These are phyloP conservation scores for Chlorella sp. DNA, from an alignment of 139 green algal genomes.

Conservation along the genomic window DNA sequence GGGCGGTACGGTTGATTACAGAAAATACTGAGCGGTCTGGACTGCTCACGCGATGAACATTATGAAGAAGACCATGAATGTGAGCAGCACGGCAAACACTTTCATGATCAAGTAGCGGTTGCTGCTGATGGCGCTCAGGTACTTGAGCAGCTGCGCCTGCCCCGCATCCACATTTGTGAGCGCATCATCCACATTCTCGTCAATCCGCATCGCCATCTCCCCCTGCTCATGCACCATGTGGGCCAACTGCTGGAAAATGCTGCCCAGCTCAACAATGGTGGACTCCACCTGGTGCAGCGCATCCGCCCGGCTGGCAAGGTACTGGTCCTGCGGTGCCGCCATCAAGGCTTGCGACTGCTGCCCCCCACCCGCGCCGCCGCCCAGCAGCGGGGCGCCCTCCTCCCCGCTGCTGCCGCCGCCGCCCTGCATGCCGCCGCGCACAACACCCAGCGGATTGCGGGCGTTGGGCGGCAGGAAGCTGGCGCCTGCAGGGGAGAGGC, in stretches of 20 bases:
- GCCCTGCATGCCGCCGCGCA: constrained; percentile 25
- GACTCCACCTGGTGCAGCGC: constrained; percentile 95
- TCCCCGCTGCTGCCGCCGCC: constrained; percentile 5
- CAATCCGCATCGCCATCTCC: constrained; percentile 95
- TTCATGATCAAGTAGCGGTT: constrained; percentile 70
- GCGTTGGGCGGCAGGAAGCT: constrained; percentile 34
- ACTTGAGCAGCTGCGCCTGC: constrained; percentile 96
- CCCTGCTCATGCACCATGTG: constrained; percentile 87
- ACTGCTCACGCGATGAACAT: constrained; percentile 1
- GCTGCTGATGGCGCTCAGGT: constrained; percentile 91
- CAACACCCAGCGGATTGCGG: constrained; percentile 31
- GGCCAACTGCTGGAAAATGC: constrained; percentile 97
- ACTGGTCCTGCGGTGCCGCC: constrained; percentile 63
- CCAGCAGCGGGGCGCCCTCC: constrained; percentile 33
- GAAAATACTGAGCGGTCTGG: too few relatives aligned
- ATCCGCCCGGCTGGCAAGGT: constrained; percentile 71
- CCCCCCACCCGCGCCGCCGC: constrained; percentile 42
- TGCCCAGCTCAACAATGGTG: constrained; percentile 97
- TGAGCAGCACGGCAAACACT: constrained; percentile 14
- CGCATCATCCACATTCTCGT: constrained; percentile 98
- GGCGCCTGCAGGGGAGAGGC: neutral
- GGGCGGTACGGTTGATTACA: too few relatives aligned
- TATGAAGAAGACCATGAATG: constrained; percentile 19
- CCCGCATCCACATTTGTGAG: constrained; percentile 94
- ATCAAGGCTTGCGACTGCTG: constrained; percentile 64